Evolutionary conservation across 306 rosid genomes (phyloP), one percentile per base, ranked within the genome.

Genomic region (Senna tora): DNA sequence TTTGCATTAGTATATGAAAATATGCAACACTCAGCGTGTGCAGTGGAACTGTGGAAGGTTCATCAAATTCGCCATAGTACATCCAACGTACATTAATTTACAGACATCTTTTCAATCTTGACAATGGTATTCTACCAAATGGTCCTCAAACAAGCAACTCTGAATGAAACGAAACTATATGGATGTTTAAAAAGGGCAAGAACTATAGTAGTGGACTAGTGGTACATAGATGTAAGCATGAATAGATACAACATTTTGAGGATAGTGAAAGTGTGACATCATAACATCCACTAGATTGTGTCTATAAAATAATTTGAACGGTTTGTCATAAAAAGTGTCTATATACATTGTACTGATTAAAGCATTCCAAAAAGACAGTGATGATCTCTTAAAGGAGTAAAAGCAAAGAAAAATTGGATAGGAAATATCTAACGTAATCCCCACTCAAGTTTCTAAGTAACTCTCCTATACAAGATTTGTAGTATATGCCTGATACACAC

Each of bases 271-370:
- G 32, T 45, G 22, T 73, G 74, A 77, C 69, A 75, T 64, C 83
- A 78, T 57, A 75, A 64, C 63, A 41, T 51, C 65, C 80, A 77
- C 80, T 56, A 46, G n/a, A 46, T 57, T 46, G 39, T 62, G 60
- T 69, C 74, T 56, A 69, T 33, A 46, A 73, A 77, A 46, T 67
- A 55, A 57, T 13, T 33, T 55, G 46, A 63, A 36, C 38, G n/a
- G 42, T 16, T 69, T 39, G 3, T 61, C 52, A 72, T 7, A 73
- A 74, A 63, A 41, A 42, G 54, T 0, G 77, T 78, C 82, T 50
- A 82, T 41, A 82, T 82, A 54, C 80, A 73, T 63, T 77, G 80
- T 56, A 82, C 71, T 64, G 55, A 17, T 14, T 46, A 73, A 81
- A 68, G 74, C 59, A 53, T 72, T 67, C 57, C 72, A 46, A 33